Base-by-base conservation (phyloP, 768 basidiomycete genomes). In the Xanthoconium stramineum region DNA sequence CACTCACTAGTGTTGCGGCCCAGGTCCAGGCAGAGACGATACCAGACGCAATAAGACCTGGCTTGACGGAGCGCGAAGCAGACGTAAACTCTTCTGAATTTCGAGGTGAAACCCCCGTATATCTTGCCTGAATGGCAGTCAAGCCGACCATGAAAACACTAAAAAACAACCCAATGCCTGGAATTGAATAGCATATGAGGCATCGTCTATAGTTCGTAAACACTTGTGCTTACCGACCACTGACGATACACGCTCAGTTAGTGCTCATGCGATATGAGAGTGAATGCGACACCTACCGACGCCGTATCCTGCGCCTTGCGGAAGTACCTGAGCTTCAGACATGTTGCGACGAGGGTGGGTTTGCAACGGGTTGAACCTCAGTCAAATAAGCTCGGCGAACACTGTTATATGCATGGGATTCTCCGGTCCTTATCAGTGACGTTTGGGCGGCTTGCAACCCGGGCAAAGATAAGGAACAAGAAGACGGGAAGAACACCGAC, bases 21-120 rank as follows among this genome's bases (percentile, higher is more conserved):
- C 86, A 90, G n/a, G 91, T 94, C 92, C 93, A 95, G 0, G 94
- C 92, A 19, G 86, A 88, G 20, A 96, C 93, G 56, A 97, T 95
- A 2, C 94, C 94, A 30, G 91, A 84, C 0, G 94, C 93, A 56
- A 97, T 94, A 44, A 98, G 77, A 13, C 94, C 94, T 9, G 95
- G 92, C 61, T 94, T 94, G 52, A 96, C 82, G 53, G 86, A 86
- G 33, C 91, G 79, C 2, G 88, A 91, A 9, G 91, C 90, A 59
- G 84, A 88, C 51, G 83, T 87, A 62, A 92, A 92, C 66, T 92
- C 90, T 69, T 94, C 92, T 0, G 91, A 84, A 57, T 80, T 86
- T 56, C 82, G 83, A 17, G 88, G 86, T 5, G 89, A 90, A 69
- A 85, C 89, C 0, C 82, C 78, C 0, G 94, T 95, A 67, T 95